phyloP scores from a whole-genome alignment of 805 yeast species.

The Saccharomycopsis capsularis region DNA sequence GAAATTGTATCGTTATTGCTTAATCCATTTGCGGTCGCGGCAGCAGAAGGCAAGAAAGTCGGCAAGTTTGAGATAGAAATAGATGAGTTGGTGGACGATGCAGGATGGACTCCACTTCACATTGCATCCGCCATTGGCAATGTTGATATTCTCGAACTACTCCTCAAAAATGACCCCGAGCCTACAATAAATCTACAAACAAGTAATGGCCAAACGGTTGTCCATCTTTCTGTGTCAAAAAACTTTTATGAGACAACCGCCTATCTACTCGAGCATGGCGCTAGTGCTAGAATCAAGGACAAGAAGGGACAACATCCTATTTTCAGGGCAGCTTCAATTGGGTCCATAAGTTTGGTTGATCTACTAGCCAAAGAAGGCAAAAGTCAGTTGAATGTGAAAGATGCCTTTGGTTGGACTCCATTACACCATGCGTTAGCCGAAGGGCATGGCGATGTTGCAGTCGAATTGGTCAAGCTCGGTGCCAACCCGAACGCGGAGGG shows the following conservation, averaged over 20 bases:
- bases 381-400: constrained; percentile 63
- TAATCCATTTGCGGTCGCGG: constrained; percentile 28
- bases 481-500: constrained; percentile 51
- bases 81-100: constrained; percentile 60
- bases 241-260: constrained; percentile 48
- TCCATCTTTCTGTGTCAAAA: constrained; percentile 74
- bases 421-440: constrained; percentile 88
- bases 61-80: constrained; percentile 43
- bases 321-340: constrained; percentile 79
- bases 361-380: constrained; percentile 45
- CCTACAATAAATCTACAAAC: constrained; percentile 61
- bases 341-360: constrained; percentile 51
- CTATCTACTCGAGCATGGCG: constrained; percentile 48
- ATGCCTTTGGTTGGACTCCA: constrained; percentile 71
- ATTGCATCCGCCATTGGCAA: constrained; percentile 75
- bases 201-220: constrained; percentile 60
- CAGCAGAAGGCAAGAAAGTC: constrained; percentile 8
- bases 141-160: constrained; percentile 39
- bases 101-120: constrained; percentile 89
- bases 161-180: constrained; percentile 44
- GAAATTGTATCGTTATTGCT: constrained; percentile 44
- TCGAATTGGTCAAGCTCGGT: constrained; percentile 51
- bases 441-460: constrained; percentile 75
- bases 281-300: constrained; percentile 62
- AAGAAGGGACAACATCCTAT: constrained; percentile 57